Percentiles rank a stretch among this genome's conserved stretches.
These are phyloP conservation scores for Helicostylum pulchrum DNA, from an alignment of 192 early-diverging fungal species.

Conservation along the genomic window DNA sequence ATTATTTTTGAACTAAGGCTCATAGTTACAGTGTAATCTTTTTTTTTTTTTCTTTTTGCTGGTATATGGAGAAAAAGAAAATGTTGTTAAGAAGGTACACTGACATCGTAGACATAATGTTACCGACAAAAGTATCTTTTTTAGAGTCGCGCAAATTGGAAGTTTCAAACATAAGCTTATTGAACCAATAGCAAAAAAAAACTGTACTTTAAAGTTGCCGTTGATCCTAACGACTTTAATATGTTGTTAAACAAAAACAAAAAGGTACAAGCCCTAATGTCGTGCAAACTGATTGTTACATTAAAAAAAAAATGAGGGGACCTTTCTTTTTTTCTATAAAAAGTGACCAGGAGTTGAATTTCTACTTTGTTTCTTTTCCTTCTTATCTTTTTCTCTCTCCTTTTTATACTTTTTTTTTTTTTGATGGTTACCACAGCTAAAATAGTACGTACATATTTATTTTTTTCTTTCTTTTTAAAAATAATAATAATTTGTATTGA, in stretches of 20 bases:
- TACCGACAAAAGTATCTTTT: too few relatives aligned
- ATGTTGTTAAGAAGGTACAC: too few relatives aligned
- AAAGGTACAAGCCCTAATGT: background rate
- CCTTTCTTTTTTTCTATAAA: background rate
- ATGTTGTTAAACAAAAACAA: background rate
- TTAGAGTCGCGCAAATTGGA: too few relatives aligned
- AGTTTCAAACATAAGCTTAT: too few relatives aligned
- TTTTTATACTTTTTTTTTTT: background rate
- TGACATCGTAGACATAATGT: too few relatives aligned
- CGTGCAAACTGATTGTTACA: background rate
- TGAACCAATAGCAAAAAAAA: background rate
- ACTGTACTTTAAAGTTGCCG: background rate
- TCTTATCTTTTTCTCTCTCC: background rate
- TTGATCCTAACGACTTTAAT: background rate
- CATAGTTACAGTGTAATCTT: too few relatives aligned
- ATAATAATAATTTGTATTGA: too few relatives aligned
- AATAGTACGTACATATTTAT: slow-evolving; percentile 7
- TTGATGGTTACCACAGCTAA: slow-evolving; percentile 9
- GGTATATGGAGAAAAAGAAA: too few relatives aligned
- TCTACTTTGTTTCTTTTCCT: slow-evolving; percentile 1
- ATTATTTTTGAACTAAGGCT: too few relatives aligned
- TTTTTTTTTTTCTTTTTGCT: too few relatives aligned
- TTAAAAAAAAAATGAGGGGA: background rate
- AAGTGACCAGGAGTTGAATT: background rate
- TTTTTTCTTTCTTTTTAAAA: too few relatives aligned